phyloP scores from a whole-genome alignment of 2,329 filamentous ascomycete species.

The Paraphaeosphaeria minitans region DNA sequence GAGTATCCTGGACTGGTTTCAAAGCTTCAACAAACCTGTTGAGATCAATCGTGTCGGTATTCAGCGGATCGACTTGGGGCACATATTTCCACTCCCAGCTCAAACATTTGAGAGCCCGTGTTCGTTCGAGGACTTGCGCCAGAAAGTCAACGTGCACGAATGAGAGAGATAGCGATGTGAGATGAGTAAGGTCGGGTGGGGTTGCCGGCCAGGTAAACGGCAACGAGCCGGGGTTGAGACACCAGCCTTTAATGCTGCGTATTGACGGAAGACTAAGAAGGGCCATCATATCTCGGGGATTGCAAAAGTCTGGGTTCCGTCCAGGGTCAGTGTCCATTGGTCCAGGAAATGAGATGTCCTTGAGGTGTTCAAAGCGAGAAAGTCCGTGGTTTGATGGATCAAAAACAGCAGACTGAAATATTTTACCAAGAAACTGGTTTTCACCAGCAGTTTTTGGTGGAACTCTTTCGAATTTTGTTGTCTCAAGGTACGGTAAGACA shows the following conservation, averaged over 20 bases:
- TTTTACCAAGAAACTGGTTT: conserved; percentile 8
- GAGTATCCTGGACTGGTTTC: conserved; percentile 8
- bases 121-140: neutral
- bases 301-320: conserved; percentile 1
- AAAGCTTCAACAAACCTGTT: conserved; percentile 7
- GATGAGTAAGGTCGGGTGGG: neutral
- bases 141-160: conserved; percentile 4
- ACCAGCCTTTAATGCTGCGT: conserved; percentile 2
- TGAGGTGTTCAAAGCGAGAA: conserved; percentile 1
- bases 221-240: conserved; percentile 5
- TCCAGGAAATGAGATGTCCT: conserved; percentile 4
- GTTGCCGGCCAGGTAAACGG: conserved; percentile 4
- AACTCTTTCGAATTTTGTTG: no score
- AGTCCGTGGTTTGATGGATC: conserved; percentile 1
- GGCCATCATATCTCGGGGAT: conserved; percentile 3
- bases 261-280: conserved; percentile 8
- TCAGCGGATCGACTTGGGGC: neutral
- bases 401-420: conserved; percentile 5
- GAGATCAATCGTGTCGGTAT: conserved; percentile 5
- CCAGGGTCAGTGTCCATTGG: neutral
- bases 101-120: neutral
- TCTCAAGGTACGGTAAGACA: neutral
- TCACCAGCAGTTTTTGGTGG: conserved; percentile 3
- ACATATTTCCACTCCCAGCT: conserved; percentile 8
- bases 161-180: conserved; percentile 6